phyloP scores from a whole-genome alignment of 108 stramenopile genomes.

The Parietichytrium sp. region DNA sequence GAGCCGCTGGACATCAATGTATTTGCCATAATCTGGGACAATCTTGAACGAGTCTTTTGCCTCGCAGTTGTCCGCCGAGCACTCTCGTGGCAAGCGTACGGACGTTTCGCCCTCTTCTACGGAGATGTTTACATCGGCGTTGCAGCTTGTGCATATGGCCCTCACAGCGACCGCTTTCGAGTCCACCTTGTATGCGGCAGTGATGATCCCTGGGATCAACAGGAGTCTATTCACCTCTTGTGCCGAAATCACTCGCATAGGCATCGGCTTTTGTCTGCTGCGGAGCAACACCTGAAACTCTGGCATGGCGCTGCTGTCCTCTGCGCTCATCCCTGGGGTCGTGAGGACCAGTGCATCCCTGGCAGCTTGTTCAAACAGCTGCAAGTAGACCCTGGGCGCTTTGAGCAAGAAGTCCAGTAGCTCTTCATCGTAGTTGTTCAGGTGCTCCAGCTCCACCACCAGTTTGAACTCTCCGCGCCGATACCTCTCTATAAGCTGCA shows the following conservation, averaged over 20 bases:
- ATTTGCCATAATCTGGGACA: conserved; percentile 81
- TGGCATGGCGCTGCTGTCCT: conserved; percentile 47
- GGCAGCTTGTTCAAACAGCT: conserved; percentile 56
- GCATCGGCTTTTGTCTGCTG: conserved; percentile 63
- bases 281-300: conserved; percentile 53
- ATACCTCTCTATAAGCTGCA: conserved; percentile 55
- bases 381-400: conserved; percentile 48
- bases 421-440: conserved; percentile 59
- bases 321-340: conserved; percentile 40
- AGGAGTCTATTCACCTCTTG: conserved; percentile 86
- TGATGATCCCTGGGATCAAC: conserved; percentile 91
- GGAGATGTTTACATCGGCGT: conserved; percentile 61
- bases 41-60: conserved; percentile 68
- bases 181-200: conserved; percentile 75
- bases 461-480: conserved; percentile 54
- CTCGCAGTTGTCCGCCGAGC: conserved; percentile 47
- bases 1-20: conserved; percentile 91
- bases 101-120: conserved; percentile 51
- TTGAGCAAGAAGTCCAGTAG: conserved; percentile 52
- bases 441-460: conserved; percentile 57
- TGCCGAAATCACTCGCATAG: conserved; percentile 82
- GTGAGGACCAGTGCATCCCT: conserved; percentile 56
- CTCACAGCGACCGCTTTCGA: conserved; percentile 75
- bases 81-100: conserved; percentile 63
- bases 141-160: conserved; percentile 81